Evolutionary conservation across 129 eudicot species (phyloP).

Genomic region (Smallanthus sonchifolius): DNA sequence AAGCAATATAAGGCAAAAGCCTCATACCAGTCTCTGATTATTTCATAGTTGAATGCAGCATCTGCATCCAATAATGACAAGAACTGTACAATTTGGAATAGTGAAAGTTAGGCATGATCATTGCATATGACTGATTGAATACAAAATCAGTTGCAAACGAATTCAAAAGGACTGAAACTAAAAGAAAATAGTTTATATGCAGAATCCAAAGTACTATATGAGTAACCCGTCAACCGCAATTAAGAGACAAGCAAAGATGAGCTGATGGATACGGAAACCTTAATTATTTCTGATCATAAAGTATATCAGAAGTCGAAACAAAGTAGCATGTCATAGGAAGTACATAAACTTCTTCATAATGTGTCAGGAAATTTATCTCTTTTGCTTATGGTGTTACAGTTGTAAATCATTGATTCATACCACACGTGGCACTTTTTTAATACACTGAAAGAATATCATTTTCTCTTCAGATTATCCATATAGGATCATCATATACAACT

Average conservation of each 20-base stretch:
- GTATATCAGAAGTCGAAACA: neutral
- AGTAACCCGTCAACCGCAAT: neutral
- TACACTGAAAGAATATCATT: neutral
- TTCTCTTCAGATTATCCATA: neutral
- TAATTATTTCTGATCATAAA: neutral
- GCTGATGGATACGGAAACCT: neutral
- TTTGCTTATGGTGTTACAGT: no score
- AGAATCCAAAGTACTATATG: neutral
- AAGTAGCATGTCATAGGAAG: neutral
- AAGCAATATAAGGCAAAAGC: slow-evolving; percentile 98
- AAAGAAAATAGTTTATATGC: neutral
- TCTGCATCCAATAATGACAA: slow-evolving; percentile 71
- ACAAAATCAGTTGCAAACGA: neutral
- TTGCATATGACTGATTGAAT: neutral
- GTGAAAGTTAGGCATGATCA: slow-evolving; percentile 15
- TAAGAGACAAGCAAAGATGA: neutral
- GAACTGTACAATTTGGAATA: slow-evolving; percentile 50
- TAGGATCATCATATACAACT: neutral
- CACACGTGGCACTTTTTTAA: neutral
- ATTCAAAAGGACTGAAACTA: neutral
- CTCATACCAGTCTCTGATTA: slow-evolving; percentile 92
- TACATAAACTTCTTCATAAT: no score
- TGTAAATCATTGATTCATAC: no score
- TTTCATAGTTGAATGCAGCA: slow-evolving; percentile 82
- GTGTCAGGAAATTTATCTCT: no score